These are phyloP conservation scores for Xylona heveae DNA, from an alignment of 495 filamentous ascomycete genomes.

Conservation along the genomic window DNA sequence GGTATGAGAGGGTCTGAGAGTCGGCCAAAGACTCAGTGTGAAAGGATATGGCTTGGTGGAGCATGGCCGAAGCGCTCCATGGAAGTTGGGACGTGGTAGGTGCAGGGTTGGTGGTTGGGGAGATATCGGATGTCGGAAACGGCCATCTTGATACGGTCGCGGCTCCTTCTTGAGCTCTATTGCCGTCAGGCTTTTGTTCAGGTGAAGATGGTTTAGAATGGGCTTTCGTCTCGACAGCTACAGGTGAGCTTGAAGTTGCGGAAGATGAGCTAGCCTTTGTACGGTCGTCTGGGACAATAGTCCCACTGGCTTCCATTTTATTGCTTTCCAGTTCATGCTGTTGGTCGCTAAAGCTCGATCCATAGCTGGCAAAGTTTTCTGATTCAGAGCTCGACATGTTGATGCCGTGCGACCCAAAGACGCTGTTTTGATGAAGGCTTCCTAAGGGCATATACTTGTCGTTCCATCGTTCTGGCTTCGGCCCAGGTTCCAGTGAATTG, in stretches of 20 bases:
- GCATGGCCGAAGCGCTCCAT: slow-evolving; percentile 25
- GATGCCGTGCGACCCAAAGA: too few relatives aligned
- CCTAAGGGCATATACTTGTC: background rate
- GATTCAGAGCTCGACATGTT: slow-evolving; percentile 1
- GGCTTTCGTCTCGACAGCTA: too few relatives aligned
- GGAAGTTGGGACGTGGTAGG: background rate
- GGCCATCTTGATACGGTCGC: slow-evolving; percentile 2
- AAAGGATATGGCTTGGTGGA: slow-evolving; percentile 24
- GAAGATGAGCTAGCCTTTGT: too few relatives aligned
- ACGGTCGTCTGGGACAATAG: slow-evolving; percentile 12
- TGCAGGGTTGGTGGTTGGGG: slow-evolving; percentile 1
- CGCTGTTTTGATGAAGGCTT: background rate
- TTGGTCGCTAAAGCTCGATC: too few relatives aligned
- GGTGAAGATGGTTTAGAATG: too few relatives aligned
- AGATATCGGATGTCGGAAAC: too few relatives aligned
- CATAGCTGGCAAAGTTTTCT: too few relatives aligned
- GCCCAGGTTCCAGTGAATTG: slow-evolving; percentile 5
- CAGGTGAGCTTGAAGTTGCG: too few relatives aligned
- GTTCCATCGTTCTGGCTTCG: slow-evolving; percentile 4
- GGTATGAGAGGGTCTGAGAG: too few relatives aligned
- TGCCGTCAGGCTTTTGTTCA: background rate
- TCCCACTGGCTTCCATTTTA: slow-evolving; percentile 16
- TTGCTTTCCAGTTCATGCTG: too few relatives aligned
- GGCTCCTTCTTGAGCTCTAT: background rate
- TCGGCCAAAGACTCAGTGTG: slow-evolving; percentile 21